Evolutionary conservation across 2,329 filamentous ascomycete genomes (phyloP), one percentile per base, ranked within the genome.

Genomic region (Scytalidium sp.): DNA sequence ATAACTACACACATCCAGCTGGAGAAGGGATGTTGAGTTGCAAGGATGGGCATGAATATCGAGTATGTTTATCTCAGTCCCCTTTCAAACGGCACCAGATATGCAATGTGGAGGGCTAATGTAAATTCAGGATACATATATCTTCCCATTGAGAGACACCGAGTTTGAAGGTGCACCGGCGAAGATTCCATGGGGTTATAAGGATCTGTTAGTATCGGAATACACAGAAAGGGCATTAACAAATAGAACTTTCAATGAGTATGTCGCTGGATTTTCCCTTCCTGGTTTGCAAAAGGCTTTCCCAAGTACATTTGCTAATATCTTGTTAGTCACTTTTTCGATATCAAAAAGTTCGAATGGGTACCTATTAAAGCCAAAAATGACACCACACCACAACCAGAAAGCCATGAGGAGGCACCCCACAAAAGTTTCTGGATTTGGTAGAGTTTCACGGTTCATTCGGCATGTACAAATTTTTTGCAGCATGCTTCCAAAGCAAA

Each of bases 131-230:
- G 75, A 80, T 49, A 76, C 73, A 0, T 76, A 87, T 48, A 70
- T 91, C 10, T 89, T 83, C 60, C 87, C 87, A 0, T 70, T 91
- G 60, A 74, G 83, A n/a, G 77, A 83, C 52, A 87, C 83, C 1
- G 76, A 73, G 1, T 90, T 88, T 50, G 87, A 90, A 60, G 84
- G 83, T 1, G 76, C 83, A 0, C 70, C 76, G 1, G 85, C 79
- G 42, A 83, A 83, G 66, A 83, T 90, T 20, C 87, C 87, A 0
- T 83, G 76, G 58, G 69, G 72, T 7, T 86, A 83, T 60, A 74
- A 77, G 52, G 77, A 81, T 43, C 73, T 86, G 44, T 67, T 87
- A 1, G 69, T 70, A 19, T 71, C 78, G 9, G 82, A 86, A 59
- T 87, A 86, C 56, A 68, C 76, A 3, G 61, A 72, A 43, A 73